phyloP scores from a whole-genome alignment of 2,329 filamentous ascomycete genomes.

The Ophiostoma triangulosporum region DNA sequence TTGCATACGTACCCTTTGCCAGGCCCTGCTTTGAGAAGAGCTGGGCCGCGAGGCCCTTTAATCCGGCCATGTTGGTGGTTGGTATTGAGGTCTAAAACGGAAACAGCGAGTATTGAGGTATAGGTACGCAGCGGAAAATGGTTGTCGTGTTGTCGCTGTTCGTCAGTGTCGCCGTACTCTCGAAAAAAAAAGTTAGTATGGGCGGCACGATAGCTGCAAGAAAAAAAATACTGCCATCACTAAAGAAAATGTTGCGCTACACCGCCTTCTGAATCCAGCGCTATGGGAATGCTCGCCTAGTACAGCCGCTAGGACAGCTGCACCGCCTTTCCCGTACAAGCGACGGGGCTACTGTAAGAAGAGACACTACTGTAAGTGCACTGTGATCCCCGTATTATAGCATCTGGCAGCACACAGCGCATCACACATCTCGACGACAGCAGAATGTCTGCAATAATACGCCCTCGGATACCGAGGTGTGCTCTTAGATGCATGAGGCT shows the following conservation, averaged over 20 bases:
- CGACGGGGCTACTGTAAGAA: not conserved
- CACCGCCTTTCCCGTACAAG: slow-evolving; percentile 10
- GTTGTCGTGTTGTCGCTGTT: not conserved
- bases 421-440: not conserved
- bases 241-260: slow-evolving; percentile 9
- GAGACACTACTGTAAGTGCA: not conserved
- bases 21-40: slow-evolving; percentile 50
- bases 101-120: not conserved
- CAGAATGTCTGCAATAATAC: not conserved
- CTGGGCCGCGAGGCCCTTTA: slow-evolving; percentile 38
- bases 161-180: not conserved
- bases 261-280: slow-evolving; percentile 7
- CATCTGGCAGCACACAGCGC: no score
- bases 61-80: slow-evolving; percentile 31
- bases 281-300: slow-evolving; percentile 3
- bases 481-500: not conserved
- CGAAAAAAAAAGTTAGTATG: slow-evolving; percentile 4
- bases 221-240: slow-evolving; percentile 8
- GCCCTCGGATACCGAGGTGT: not conserved
- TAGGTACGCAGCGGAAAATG: not conserved
- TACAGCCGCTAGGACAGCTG: not conserved
- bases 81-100: not conserved
- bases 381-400: no score
- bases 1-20: slow-evolving; percentile 39
- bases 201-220: slow-evolving; percentile 1